These are phyloP conservation scores for Exsudoporus floridanus DNA, from an alignment of 1,284 basidiomycete genomes.

Conservation along the genomic window DNA sequence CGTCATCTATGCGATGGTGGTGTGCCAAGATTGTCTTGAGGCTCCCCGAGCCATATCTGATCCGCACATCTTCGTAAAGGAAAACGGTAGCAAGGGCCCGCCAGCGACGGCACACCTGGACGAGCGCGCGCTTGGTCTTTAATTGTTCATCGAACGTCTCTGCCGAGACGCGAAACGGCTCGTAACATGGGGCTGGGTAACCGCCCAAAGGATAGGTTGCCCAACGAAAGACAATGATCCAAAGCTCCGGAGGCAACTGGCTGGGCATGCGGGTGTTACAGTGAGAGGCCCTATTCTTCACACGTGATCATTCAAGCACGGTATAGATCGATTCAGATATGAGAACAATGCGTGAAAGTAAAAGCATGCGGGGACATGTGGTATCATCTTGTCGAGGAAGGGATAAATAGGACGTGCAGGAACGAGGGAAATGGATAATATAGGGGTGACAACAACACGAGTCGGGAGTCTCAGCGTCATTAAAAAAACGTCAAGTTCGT, in stretches of 20 bases:
- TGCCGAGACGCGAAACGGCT: constrained; percentile 43
- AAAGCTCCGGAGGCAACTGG: constrained; percentile 50
- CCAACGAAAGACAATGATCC: constrained; percentile 50
- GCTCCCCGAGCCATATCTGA: constrained; percentile 35
- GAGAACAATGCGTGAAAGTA: constrained; percentile 8
- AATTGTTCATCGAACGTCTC: constrained; percentile 18
- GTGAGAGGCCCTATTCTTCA: not conserved
- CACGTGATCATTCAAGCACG: not conserved
- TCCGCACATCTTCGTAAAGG: constrained; percentile 54
- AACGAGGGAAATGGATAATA: constrained; percentile 27
- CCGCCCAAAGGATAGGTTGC: constrained; percentile 37
- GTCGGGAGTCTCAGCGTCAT: constrained; percentile 23
- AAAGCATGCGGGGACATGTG: constrained; percentile 22
- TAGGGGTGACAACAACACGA: constrained; percentile 32
- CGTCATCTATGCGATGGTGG: constrained; percentile 20
- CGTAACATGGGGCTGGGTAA: constrained; percentile 34
- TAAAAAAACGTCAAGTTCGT: constrained; percentile 36
- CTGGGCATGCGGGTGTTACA: constrained; percentile 4
- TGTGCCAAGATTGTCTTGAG: constrained; percentile 35
- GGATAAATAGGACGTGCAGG: constrained; percentile 29
- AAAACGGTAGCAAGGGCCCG: constrained; percentile 42
- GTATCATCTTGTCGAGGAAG: constrained; percentile 33
- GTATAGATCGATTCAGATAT: constrained; percentile 4
- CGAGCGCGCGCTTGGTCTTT: constrained; percentile 42
- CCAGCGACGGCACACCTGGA: constrained; percentile 60